phyloP scores from a whole-genome alignment of 179 eudicot species.

The Vitellaria paradoxa region DNA sequence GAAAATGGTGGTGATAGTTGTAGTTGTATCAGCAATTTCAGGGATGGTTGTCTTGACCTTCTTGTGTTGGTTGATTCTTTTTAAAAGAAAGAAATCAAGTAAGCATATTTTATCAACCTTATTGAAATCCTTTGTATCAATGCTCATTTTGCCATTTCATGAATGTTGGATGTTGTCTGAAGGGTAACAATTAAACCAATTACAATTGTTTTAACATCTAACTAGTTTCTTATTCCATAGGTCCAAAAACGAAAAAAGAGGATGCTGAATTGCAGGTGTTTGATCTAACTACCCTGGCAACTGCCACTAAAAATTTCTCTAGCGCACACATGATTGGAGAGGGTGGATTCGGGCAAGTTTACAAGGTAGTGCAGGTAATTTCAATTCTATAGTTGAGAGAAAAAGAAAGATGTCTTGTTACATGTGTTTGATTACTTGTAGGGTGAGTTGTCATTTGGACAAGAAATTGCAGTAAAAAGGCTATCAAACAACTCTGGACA shows the following conservation, averaged over 20 bases:
- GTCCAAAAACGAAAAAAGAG: not conserved
- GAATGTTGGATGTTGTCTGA: too few relatives aligned
- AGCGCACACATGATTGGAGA: too few relatives aligned
- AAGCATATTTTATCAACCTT: not conserved
- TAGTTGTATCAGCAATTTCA: too few relatives aligned
- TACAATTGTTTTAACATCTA: not conserved
- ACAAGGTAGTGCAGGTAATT: too few relatives aligned
- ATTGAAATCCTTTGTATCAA: not conserved
- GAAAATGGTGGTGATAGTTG: not conserved
- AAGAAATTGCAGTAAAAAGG: too few relatives aligned
- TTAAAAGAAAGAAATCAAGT: constrained; percentile 3
- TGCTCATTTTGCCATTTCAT: not conserved
- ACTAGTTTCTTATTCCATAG: too few relatives aligned
- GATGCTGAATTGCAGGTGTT: too few relatives aligned
- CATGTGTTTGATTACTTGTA: not conserved
- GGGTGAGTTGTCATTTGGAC: constrained; percentile 4
- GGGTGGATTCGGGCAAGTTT: too few relatives aligned
- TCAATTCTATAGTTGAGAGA: not conserved
- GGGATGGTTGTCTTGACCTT: constrained; percentile 1
- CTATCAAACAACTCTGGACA: too few relatives aligned
- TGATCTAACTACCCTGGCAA: too few relatives aligned
- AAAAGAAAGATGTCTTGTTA: not conserved
- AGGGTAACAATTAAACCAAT: not conserved
- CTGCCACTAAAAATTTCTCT: too few relatives aligned
- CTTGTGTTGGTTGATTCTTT: not conserved